Evolutionary conservation across 1,284 basidiomycete genomes (phyloP), one percentile per base, ranked within the genome.

Genomic region (Chondrostereum purpureum): DNA sequence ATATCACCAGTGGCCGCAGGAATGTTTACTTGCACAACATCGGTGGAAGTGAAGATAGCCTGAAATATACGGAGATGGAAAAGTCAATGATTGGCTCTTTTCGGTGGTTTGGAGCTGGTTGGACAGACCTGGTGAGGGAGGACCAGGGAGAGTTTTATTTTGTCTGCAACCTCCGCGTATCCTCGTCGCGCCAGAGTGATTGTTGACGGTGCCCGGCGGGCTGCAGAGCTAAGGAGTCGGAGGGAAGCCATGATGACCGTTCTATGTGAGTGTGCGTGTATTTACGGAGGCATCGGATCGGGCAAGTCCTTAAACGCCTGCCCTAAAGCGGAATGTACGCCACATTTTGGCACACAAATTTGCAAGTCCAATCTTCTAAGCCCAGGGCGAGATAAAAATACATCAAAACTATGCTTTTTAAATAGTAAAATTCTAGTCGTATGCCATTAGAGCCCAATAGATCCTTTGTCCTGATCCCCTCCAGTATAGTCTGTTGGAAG

Each of bases 1-100:
- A 97, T 96, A 68, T 96, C 93, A 67, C 93, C 94, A n/a, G 90
- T 86, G 47, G 84, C 87, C 42, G 92, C 94, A 38, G 92, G 72
- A 56, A 96, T 73, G 73, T 95, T 96, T 57, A 97, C 93, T 69
- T 96, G 93, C 24, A 89, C 80, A 50, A 95, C 93, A 66, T 92
- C 91, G 56, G 80, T 66, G 21, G 90, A 89, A 48, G 78, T 80
- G 77, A 83, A 95, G 64, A 97, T 80, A 44, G 92, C 73, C 93
- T 96, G 59, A 17, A 52, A 45, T 44, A 51, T 31, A 42, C 49
- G 48, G 33, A 31, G 43, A 57, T 41, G 46, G 46, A 23, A 16
- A 45, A 16, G 27, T 39, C 44, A 35, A 38, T 20, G 36, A 43
- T 36, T 11, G 48, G 34, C 39, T 2, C 35, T 16, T 41, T 42